phyloP scores from a whole-genome alignment of 176 grass and related monocot species.

The Carex littledalei region DNA sequence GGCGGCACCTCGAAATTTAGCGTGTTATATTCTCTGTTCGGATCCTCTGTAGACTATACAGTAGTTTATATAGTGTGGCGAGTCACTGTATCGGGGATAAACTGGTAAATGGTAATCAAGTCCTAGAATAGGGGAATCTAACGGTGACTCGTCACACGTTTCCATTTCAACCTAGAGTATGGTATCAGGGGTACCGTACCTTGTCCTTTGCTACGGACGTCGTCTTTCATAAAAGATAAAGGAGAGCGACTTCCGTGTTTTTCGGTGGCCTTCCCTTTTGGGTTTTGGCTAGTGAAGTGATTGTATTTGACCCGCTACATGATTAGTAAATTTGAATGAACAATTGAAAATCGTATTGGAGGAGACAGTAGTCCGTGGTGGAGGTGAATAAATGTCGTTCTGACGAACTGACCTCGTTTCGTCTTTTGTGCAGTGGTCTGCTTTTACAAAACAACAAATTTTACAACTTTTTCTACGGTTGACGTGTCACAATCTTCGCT shows the following conservation, averaged over 20 bases:
- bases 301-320: background rate
- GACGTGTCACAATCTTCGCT: background rate
- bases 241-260: background rate
- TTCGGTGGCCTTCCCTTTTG: background rate
- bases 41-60: background rate
- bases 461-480: background rate
- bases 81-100: background rate
- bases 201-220: background rate
- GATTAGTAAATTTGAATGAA: background rate
- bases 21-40: background rate
- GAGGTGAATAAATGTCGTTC: slow-evolving; percentile 15
- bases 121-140: no score
- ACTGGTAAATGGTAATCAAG: no score
- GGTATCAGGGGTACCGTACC: background rate
- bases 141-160: background rate
- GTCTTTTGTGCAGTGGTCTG: background rate
- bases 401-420: slow-evolving; percentile 2
- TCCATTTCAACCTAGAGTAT: background rate
- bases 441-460: background rate
- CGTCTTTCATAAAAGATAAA: background rate
- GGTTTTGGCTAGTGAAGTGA: background rate
- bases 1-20: background rate
- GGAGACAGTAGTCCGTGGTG: background rate
- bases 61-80: background rate
- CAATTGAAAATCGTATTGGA: background rate